Conservation (phyloP, 306 rosid genomes). For the Rosa rugosa region DNA sequence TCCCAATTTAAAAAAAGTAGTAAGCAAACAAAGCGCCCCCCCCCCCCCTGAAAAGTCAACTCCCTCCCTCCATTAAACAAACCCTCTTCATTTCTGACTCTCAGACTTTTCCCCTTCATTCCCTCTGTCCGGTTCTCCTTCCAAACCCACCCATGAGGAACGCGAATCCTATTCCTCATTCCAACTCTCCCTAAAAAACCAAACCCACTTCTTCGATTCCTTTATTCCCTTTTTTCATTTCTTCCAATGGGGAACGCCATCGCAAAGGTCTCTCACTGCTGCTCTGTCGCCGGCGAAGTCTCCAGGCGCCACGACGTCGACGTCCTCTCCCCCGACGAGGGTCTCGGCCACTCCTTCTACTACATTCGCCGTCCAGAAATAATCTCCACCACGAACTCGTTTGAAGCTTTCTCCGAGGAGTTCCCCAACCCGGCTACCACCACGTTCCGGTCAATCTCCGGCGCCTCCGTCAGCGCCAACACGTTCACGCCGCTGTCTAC, state of each 20-base stretch:
- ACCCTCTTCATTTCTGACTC: constrained; percentile 4
- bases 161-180: constrained; percentile 14
- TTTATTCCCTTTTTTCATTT: neutral
- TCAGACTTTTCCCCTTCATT: constrained; percentile 6
- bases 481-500: constrained; percentile 56
- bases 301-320: constrained; percentile 39
- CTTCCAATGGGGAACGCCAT: constrained; percentile 64
- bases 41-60: constrained; percentile 42
- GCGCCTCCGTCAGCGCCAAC: constrained; percentile 87
- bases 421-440: constrained; percentile 20
- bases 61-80: constrained; percentile 7
- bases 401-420: constrained; percentile 20
- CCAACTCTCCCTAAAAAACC: neutral
- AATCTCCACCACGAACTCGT: constrained; percentile 11
- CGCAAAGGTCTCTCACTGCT: constrained; percentile 44
- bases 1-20: neutral
- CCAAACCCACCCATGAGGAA: constrained; percentile 9
- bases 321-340: constrained; percentile 34
- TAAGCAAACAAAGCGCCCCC: constrained; percentile 1
- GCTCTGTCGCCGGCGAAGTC: constrained; percentile 46
- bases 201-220: neutral
- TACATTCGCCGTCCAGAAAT: constrained; percentile 55
- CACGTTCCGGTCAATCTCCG: constrained; percentile 61
- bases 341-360: constrained; percentile 56
- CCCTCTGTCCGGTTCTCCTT: constrained; percentile 3